These are phyloP conservation scores for Colletotrichum tropicale DNA, from an alignment of 2,329 filamentous ascomycete genomes.

Conservation along the genomic window DNA sequence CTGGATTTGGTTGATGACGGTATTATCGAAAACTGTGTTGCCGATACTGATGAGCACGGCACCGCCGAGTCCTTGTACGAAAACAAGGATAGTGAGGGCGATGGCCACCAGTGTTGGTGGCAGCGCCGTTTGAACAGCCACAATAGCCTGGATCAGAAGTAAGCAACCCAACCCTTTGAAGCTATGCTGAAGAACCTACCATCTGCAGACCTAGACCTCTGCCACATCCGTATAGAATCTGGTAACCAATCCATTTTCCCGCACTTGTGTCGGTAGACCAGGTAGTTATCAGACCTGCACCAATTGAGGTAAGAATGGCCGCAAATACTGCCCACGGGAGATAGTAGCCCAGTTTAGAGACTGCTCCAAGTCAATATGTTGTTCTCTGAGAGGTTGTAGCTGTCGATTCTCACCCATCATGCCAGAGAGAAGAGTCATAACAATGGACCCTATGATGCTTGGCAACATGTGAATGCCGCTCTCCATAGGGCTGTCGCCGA, in stretches of 20 bases:
- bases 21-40: conserved; percentile 20
- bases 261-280: conserved; percentile 33
- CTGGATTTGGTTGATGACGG: neutral
- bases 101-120: conserved; percentile 26
- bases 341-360: conserved; percentile 21
- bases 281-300: conserved; percentile 40
- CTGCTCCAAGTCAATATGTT: neutral
- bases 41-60: conserved; percentile 48
- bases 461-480: conserved; percentile 45
- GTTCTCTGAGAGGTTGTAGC: rapidly evolving
- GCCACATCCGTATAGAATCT: conserved; percentile 47
- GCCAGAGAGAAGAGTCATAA: conserved; percentile 39
- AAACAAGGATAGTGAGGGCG: conserved; percentile 29
- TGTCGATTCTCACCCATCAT: conserved; percentile 27
- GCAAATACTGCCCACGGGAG: conserved; percentile 33
- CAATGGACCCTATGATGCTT: conserved; percentile 38
- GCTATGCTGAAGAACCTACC: neutral
- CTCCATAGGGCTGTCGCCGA: conserved; percentile 38
- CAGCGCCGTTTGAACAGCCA: conserved; percentile 31
- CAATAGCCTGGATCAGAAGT: conserved; percentile 14
- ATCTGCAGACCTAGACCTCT: conserved; percentile 52
- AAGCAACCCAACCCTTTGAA: neutral
- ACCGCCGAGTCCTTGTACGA: conserved; percentile 50
- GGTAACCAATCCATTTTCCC: conserved; percentile 51
- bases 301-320: conserved; percentile 36